phyloP scores from a whole-genome alignment of 129 eudicot species.

The Tagetes patula region DNA sequence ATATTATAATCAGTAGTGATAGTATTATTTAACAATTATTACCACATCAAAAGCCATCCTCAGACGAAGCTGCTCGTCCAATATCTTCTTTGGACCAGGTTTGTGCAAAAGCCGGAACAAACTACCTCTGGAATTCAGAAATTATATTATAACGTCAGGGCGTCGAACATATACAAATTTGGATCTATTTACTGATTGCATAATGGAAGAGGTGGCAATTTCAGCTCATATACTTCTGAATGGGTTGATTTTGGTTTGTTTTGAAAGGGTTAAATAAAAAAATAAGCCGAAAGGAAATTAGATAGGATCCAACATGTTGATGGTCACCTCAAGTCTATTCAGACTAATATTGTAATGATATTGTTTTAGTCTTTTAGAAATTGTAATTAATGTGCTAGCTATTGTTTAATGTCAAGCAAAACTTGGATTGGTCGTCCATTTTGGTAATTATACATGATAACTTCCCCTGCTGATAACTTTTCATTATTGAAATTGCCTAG shows the following conservation, averaged over 20 bases:
- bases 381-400: not conserved
- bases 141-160: slow-evolving; percentile 18
- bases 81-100: slow-evolving; percentile 62
- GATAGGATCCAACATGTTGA: not conserved
- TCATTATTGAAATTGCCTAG: not conserved
- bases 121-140: slow-evolving; percentile 71
- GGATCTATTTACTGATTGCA: slow-evolving; percentile 12
- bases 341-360: not conserved
- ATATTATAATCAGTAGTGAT: not conserved
- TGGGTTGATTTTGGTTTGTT: not conserved
- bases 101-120: slow-evolving; percentile 76
- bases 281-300: not conserved
- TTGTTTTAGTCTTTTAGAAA: not conserved
- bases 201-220: slow-evolving; percentile 9
- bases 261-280: not conserved
- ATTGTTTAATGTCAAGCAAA: not conserved
- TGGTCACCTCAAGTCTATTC: not conserved
- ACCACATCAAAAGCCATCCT: slow-evolving; percentile 98
- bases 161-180: not conserved
- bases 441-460: not conserved
- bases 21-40: slow-evolving; percentile 21
- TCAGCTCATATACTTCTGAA: not conserved
- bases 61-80: slow-evolving; percentile 81
- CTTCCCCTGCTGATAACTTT: not conserved
- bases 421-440: not conserved